Evolutionary conservation across 441 rosid genomes (phyloP), one percentile per base, ranked within the genome.

Genomic region (Aquilaria agallochum): DNA sequence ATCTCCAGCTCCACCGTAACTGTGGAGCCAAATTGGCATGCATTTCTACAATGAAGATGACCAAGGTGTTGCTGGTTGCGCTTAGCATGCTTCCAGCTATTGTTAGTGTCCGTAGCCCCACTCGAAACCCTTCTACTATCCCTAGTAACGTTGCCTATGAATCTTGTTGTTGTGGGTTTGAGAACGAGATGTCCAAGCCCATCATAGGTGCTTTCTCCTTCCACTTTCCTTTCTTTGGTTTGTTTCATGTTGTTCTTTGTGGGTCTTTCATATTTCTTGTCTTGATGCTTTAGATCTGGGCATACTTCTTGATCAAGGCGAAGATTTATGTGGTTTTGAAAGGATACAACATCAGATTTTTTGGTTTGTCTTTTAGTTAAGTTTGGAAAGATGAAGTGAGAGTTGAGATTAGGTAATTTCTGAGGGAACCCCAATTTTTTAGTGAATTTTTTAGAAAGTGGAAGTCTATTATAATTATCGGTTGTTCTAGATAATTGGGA

Each of bases 91-190:
- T 85, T 1, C 85, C 82, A 27, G 84, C 78, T 49, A 63, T 89
- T 1, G 78, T 70, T 15, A 49, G 51, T 55, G 84, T 83, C 9
- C 71, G 63, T 36, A 80, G 91, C 13, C 92, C 86, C 1, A 66
- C 71, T 48, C 77, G 67, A 66, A 73, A 64, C 49, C 96, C 96
- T 0, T 82, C 76, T 55, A 36, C 63, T 3, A 87, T 94, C 2
- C 66, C 60, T 32, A 97, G 97, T 3, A 69, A 64, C 62, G 94
- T 94, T 34, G 87, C 61, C 77, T 94, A 97, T 59, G 96, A 94
- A 64, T 72, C 80, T 40, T 94, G 98, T 81, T 85, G 68, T 5
- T 89, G 84, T 72, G 97, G 97, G 45, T 94, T 89, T 52, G 97
- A 94, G 72, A 94, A 95, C 55, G n/a, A 87, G 13, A 88, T 86